These are phyloP conservation scores for Tripterygium wilfordii DNA, from an alignment of 177 flowering plant species.

Conservation along the genomic window DNA sequence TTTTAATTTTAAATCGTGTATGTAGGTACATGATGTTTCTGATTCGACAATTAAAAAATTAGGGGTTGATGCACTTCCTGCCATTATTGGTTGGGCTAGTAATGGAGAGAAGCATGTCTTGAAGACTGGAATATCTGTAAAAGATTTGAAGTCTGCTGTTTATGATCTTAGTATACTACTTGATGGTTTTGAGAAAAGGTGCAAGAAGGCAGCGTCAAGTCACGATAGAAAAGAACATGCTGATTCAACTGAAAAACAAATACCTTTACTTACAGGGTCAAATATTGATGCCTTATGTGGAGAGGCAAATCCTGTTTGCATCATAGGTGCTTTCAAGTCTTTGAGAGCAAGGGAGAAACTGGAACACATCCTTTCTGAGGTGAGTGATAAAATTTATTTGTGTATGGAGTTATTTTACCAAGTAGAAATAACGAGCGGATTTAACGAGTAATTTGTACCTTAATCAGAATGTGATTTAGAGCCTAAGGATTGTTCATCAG, in stretches of 20 bases:
- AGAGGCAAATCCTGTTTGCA: slow-evolving; percentile 65
- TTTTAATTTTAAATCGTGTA: background rate
- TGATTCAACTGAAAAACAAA: slow-evolving; percentile 26
- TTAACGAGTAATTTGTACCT: too few relatives aligned
- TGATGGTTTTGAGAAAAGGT: slow-evolving; percentile 65
- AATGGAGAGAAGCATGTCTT: slow-evolving; percentile 74
- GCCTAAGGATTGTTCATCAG: too few relatives aligned
- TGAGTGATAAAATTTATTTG: too few relatives aligned
- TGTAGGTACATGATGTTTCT: slow-evolving; percentile 64
- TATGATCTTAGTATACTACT: slow-evolving; percentile 54
- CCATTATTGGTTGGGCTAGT: slow-evolving; percentile 79
- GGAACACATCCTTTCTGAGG: slow-evolving; percentile 48
- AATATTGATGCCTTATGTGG: slow-evolving; percentile 64
- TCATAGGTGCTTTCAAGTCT: slow-evolving; percentile 81
- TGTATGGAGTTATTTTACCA: too few relatives aligned
- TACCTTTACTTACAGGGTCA: slow-evolving; percentile 46
- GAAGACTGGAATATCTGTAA: slow-evolving; percentile 65
- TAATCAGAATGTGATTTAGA: too few relatives aligned
- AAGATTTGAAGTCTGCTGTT: slow-evolving; percentile 73
- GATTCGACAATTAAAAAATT: slow-evolving; percentile 49
- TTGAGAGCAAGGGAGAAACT: slow-evolving; percentile 58
- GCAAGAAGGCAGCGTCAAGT: slow-evolving; percentile 48
- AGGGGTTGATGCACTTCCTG: slow-evolving; percentile 77
- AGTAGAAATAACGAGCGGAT: background rate
- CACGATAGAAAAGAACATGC: slow-evolving; percentile 27